Evolutionary conservation across 768 basidiomycete species (phyloP).

Genomic region (Boletellus ananiceps): DNA sequence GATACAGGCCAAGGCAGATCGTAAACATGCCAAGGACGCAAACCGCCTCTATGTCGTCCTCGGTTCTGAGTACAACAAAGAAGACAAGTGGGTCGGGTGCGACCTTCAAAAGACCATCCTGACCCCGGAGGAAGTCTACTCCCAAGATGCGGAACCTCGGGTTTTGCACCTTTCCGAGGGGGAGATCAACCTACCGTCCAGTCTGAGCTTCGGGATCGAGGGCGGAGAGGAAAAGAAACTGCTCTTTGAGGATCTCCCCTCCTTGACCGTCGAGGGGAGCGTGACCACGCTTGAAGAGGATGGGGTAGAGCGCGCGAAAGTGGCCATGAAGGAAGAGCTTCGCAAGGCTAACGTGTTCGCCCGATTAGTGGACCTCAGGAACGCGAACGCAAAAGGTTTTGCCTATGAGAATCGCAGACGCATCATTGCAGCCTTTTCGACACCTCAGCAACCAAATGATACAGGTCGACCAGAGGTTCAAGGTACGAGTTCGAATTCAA

Average conservation of each 20-base stretch:
- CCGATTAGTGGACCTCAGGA: slow-evolving; percentile 74
- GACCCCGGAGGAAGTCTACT: slow-evolving; percentile 44
- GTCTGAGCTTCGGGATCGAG: slow-evolving; percentile 64
- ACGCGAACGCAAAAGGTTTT: slow-evolving; percentile 84
- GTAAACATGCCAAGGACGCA: slow-evolving; percentile 34
- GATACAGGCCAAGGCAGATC: slow-evolving; percentile 43
- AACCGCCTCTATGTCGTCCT: slow-evolving; percentile 64
- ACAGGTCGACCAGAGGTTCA: slow-evolving; percentile 87
- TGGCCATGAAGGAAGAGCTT: slow-evolving; percentile 34
- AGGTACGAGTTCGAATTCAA: slow-evolving; percentile 43
- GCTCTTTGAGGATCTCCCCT: slow-evolving; percentile 66
- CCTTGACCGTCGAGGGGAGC: slow-evolving; percentile 38
- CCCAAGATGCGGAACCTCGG: slow-evolving; percentile 18
- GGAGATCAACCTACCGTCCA: slow-evolving; percentile 43
- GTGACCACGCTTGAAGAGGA: slow-evolving; percentile 17
- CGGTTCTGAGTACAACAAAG: slow-evolving; percentile 62
- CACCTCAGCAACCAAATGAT: slow-evolving; percentile 59
- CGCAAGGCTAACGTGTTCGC: slow-evolving; percentile 55
- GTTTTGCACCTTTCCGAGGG: slow-evolving; percentile 33
- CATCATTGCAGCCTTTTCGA: slow-evolving; percentile 76
- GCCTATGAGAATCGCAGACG: slow-evolving; percentile 81
- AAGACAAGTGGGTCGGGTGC: slow-evolving; percentile 61
- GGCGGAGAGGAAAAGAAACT: slow-evolving; percentile 46
- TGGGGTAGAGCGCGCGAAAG: slow-evolving; percentile 18
- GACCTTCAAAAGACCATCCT: slow-evolving; percentile 64